phyloP scores from a whole-genome alignment of 2,329 filamentous ascomycete genomes.

The Cladophialophora chaetospira region DNA sequence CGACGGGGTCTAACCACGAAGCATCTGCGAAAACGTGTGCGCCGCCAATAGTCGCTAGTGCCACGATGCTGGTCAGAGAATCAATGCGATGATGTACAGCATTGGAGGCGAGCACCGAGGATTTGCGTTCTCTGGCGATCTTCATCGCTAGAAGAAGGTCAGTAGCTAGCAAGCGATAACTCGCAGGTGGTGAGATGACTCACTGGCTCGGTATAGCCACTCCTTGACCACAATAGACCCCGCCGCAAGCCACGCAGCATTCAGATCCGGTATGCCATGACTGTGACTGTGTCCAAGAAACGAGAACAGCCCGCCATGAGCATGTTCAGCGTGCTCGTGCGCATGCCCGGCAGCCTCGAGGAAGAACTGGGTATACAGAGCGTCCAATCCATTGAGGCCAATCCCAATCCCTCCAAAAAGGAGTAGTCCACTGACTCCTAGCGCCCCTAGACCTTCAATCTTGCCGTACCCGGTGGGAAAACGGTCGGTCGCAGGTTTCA shows the following conservation, averaged over 20 bases:
- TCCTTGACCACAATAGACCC: constrained; percentile 92
- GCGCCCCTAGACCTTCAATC: constrained; percentile 90
- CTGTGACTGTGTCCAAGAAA: constrained; percentile 61
- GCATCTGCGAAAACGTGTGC: constrained; percentile 84
- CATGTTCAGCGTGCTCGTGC: constrained; percentile 38
- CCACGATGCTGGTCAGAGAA: constrained; percentile 91
- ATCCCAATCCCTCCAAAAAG: constrained; percentile 89
- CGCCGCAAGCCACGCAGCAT: constrained; percentile 90
- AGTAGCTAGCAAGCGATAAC: constrained; percentile 10
- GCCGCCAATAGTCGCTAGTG: constrained; percentile 82
- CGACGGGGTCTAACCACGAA: constrained; percentile 91
- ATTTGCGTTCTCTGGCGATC: constrained; percentile 89
- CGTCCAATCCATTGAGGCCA: constrained; percentile 73
- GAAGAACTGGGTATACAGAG: constrained; percentile 72
- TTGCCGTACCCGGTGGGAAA: constrained; percentile 96
- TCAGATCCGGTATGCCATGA: constrained; percentile 76
- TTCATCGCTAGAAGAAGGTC: constrained; percentile 72
- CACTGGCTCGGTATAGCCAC: constrained; percentile 95
- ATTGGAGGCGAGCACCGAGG: constrained; percentile 92
- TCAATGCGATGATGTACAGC: constrained; percentile 96
- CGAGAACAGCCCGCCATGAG: constrained; percentile 54
- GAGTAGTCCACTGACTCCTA: constrained; percentile 90
- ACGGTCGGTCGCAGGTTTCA: constrained; percentile 77
- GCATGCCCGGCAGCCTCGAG: constrained; percentile 63
- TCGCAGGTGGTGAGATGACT: constrained; percentile 43